These are phyloP conservation scores for Hymenoscyphus albidus DNA, from an alignment of 2,329 filamentous ascomycete genomes.

Conservation along the genomic window DNA sequence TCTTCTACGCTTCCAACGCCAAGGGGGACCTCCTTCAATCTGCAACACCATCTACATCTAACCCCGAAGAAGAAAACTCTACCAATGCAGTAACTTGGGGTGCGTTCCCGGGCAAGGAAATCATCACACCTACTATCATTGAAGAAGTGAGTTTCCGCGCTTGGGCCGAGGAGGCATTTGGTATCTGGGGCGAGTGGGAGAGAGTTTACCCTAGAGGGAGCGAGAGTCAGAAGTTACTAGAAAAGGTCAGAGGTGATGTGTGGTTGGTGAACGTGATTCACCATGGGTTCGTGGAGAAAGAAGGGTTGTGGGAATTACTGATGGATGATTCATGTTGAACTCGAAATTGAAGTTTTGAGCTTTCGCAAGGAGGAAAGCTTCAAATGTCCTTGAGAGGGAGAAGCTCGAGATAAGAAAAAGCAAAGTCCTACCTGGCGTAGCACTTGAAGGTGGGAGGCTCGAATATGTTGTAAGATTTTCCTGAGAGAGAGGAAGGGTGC, in stretches of 20 bases:
- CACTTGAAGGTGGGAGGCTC: no score
- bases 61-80: slow-evolving; percentile 46
- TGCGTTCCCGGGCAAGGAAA: slow-evolving; percentile 91
- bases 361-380: no score
- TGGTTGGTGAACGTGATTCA: slow-evolving; percentile 93
- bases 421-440: no score
- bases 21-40: slow-evolving; percentile 75
- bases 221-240: slow-evolving; percentile 67
- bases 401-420: no score
- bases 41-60: slow-evolving; percentile 37
- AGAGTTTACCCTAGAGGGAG: slow-evolving; percentile 70
- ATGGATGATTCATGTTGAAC: background rate
- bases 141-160: slow-evolving; percentile 91
- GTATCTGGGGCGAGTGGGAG: slow-evolving; percentile 92
- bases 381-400: no score
- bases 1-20: slow-evolving; percentile 83
- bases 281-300: slow-evolving; percentile 68
- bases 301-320: slow-evolving; percentile 70
- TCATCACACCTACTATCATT: slow-evolving; percentile 93
- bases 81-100: slow-evolving; percentile 98
- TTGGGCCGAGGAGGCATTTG: slow-evolving; percentile 94
- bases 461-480: no score
- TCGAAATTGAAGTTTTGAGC: no score
- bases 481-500: no score
- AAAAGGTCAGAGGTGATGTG: slow-evolving; percentile 61